A percentile compares a stretch with the other conserved stretches of the same genome.
Evolutionary conservation across 2,329 filamentous ascomycete genomes (phyloP).

Genomic region (Lasiodiplodia theobromae): DNA sequence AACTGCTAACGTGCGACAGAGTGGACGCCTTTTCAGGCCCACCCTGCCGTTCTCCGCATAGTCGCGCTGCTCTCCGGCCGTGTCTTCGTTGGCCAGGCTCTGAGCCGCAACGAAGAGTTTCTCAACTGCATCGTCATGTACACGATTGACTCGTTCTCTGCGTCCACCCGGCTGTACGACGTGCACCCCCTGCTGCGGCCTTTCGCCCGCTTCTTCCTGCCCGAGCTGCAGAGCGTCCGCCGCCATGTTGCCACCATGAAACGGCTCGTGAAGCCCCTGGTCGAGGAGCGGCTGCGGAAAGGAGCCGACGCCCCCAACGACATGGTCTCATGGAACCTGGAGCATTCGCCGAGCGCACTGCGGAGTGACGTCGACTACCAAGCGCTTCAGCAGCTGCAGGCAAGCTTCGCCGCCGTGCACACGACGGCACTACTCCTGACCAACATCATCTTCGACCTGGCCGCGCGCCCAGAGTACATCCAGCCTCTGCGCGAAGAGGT

Average conservation of each 20-base stretch:
- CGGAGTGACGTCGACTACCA: background rate
- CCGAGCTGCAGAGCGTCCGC: constrained; percentile 22
- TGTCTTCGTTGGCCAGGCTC: constrained; percentile 57
- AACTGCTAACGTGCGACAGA: background rate
- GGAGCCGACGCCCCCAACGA: background rate
- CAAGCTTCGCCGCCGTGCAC: constrained; percentile 35
- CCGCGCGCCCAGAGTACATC: constrained; percentile 33
- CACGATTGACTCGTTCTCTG: constrained; percentile 39
- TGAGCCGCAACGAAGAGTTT: constrained; percentile 55
- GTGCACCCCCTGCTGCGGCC: constrained; percentile 22
- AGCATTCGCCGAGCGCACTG: constrained; percentile 6
- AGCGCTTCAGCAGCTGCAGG: constrained; percentile 19
- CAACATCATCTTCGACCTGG: constrained; percentile 34
- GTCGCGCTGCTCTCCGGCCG: constrained; percentile 57
- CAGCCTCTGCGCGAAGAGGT: constrained; percentile 32
- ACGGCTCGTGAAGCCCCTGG: background rate
- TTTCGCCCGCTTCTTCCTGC: background rate
- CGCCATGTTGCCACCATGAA: constrained; percentile 9
- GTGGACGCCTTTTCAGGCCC: background rate
- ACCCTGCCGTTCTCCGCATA: constrained; percentile 48
- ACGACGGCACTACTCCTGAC: constrained; percentile 33
- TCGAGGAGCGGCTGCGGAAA: constrained; percentile 13
- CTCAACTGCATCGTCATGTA: constrained; percentile 57
- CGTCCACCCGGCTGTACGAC: constrained; percentile 6
- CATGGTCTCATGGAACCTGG: constrained; percentile 7